Evolutionary conservation across 148 eudicot genomes (phyloP).

Genomic region (Selenicereus undatus): DNA sequence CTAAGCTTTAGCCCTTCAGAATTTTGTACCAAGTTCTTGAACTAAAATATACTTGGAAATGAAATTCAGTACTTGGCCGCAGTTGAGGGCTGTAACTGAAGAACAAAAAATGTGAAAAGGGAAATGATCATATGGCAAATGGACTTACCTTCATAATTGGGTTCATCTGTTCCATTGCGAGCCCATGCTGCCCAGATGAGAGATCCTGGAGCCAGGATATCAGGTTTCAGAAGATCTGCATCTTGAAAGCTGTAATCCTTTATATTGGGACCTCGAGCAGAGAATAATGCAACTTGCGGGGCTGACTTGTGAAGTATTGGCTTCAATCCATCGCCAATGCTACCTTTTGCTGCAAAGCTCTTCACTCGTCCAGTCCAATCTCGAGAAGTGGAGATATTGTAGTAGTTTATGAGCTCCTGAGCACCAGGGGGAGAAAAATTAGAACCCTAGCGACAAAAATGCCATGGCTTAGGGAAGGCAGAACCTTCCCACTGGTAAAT

Average conservation of each 20-base stretch:
- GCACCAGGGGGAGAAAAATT: background rate
- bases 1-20: background rate
- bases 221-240: conserved; percentile 97
- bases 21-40: too few relatives aligned
- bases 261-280: conserved; percentile 93
- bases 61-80: background rate
- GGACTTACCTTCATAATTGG: conserved; percentile 68
- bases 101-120: background rate
- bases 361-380: conserved; percentile 97
- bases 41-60: too few relatives aligned
- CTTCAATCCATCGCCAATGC: conserved; percentile 70
- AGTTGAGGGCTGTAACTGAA: background rate
- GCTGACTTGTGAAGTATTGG: conserved; percentile 85
- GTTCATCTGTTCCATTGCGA: conserved; percentile 90
- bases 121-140: background rate
- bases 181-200: conserved; percentile 99
- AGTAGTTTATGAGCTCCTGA: conserved; percentile 85
- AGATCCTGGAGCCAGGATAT: conserved; percentile 96
- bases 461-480: too few relatives aligned
- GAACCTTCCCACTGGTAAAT: background rate
- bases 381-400: conserved; percentile 74
- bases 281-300: conserved; percentile 90
- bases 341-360: conserved; percentile 72
- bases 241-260: conserved; percentile 85
- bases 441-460: conserved; percentile 8